phyloP scores from a whole-genome alignment of 1,284 basidiomycete genomes.

The Rhodotorula sp. region DNA sequence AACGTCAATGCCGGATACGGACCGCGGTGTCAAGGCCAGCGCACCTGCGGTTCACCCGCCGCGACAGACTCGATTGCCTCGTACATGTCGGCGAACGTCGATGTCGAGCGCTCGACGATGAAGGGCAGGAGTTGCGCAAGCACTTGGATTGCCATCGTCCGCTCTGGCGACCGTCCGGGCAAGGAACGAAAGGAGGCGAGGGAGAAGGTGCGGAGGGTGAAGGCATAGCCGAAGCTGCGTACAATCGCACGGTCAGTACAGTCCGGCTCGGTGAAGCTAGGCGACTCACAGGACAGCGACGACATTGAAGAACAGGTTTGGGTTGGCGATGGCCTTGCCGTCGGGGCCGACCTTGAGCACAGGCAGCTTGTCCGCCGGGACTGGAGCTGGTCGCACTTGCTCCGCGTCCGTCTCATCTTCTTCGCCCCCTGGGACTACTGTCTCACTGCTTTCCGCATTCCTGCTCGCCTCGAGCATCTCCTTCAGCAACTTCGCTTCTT shows the following conservation, averaged over 20 bases:
- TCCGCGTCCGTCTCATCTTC: neutral
- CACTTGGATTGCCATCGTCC: constrained; percentile 13
- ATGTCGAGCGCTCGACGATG: constrained; percentile 26
- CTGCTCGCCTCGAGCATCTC: constrained; percentile 1
- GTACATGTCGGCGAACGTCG: constrained; percentile 6
- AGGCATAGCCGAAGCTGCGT: constrained; percentile 35
- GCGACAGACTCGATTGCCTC: constrained; percentile 26
- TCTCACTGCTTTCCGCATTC: neutral
- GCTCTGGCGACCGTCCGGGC: constrained; percentile 14
- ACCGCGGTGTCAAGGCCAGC: neutral
- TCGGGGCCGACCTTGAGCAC: constrained; percentile 10
- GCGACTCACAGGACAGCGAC: constrained; percentile 37
- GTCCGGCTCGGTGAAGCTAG: neutral
- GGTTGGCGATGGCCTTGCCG: constrained; percentile 3
- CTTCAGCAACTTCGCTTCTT: constrained; percentile 13
- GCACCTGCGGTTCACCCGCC: constrained; percentile 7
- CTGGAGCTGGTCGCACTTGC: constrained; percentile 1
- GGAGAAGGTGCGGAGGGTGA: constrained; percentile 32
- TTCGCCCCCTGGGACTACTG: neutral
- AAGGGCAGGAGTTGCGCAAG: constrained; percentile 27
- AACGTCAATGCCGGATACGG: too few relatives aligned
- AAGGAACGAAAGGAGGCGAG: constrained; percentile 24
- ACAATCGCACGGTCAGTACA: too few relatives aligned
- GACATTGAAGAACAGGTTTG: constrained; percentile 26
- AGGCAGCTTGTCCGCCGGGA: constrained; percentile 13